Percentiles rank a stretch among this genome's conserved stretches.
Evolutionary conservation across 2,329 filamentous ascomycete species (phyloP).

Genomic region (Trichoderma brevicompactum): DNA sequence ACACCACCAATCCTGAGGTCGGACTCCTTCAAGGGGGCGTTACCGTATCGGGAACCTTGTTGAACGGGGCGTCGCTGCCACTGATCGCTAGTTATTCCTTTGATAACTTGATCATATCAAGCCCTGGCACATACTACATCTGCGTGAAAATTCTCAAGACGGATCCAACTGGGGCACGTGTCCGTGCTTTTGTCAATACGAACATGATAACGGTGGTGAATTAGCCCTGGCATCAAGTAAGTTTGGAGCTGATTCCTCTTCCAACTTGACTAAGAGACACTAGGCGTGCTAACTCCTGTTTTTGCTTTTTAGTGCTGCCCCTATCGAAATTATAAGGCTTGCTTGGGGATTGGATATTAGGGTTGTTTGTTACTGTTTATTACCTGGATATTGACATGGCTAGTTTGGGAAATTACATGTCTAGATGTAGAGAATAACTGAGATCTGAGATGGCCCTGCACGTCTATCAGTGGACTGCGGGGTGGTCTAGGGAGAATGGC

Average conservation of each 20-base stretch:
- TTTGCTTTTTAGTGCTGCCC: neutral
- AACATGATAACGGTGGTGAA: constrained; percentile 30
- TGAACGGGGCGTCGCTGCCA: constrained; percentile 24
- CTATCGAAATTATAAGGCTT: neutral
- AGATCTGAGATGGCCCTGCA: neutral
- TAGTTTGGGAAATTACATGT: neutral
- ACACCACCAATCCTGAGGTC: constrained; percentile 30
- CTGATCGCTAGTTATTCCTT: constrained; percentile 37
- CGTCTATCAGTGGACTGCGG: constrained; percentile 1
- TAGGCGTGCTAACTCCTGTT: neutral
- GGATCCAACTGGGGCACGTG: constrained; percentile 21
- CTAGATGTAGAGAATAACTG: no score
- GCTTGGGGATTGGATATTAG: neutral
- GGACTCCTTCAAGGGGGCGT: constrained; percentile 34
- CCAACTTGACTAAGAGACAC: neutral
- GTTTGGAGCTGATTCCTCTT: neutral
- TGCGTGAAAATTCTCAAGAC: constrained; percentile 39
- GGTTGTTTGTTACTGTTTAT: neutral
- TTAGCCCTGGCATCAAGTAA: neutral
- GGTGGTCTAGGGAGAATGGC: constrained; percentile 1
- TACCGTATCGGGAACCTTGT: constrained; percentile 31
- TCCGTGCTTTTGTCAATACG: constrained; percentile 31
- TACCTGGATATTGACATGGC: neutral
- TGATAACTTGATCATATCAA: constrained; percentile 34
- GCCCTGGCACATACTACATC: constrained; percentile 36